Evolutionary conservation across 2,329 filamentous ascomycete genomes (phyloP).

Genomic region (Clonostachys chloroleuca): DNA sequence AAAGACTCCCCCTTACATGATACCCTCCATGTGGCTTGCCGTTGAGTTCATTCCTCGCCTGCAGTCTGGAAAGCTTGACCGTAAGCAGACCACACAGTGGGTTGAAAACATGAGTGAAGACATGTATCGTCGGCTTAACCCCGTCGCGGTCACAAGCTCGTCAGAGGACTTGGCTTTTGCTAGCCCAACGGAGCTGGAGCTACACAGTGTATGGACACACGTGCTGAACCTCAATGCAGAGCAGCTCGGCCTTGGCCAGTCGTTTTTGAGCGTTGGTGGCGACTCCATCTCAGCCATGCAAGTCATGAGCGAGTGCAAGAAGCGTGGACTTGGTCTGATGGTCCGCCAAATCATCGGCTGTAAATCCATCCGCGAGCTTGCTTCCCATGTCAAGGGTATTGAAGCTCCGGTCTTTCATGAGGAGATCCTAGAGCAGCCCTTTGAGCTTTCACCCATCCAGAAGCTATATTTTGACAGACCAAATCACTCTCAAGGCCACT

Average conservation of each 20-base stretch:
- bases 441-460: slow-evolving; percentile 9
- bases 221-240: slow-evolving; percentile 27
- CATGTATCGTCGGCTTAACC: slow-evolving; percentile 28
- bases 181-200: slow-evolving; percentile 4
- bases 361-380: slow-evolving; percentile 17
- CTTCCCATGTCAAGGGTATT: slow-evolving; percentile 5
- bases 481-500: slow-evolving; percentile 3
- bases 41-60: slow-evolving; percentile 16
- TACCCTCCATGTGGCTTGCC: slow-evolving; percentile 21
- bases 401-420: slow-evolving; percentile 28
- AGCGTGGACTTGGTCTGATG: slow-evolving; percentile 17
- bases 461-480: slow-evolving; percentile 2
- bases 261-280: slow-evolving; percentile 31
- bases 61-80: slow-evolving; percentile 21
- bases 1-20: slow-evolving; percentile 22
- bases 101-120: slow-evolving; percentile 30
- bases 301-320: slow-evolving; percentile 29
- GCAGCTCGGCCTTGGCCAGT: slow-evolving; percentile 18
- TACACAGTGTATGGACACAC: slow-evolving; percentile 27
- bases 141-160: slow-evolving; percentile 10
- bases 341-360: slow-evolving; percentile 22
- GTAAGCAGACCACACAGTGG: slow-evolving; percentile 34
- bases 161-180: slow-evolving; percentile 1
- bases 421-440: slow-evolving; percentile 36
- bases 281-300: slow-evolving; percentile 37